These are phyloP conservation scores for Sporothrix pseudoabietina DNA, from an alignment of 2,329 filamentous ascomycete genomes.

Conservation along the genomic window DNA sequence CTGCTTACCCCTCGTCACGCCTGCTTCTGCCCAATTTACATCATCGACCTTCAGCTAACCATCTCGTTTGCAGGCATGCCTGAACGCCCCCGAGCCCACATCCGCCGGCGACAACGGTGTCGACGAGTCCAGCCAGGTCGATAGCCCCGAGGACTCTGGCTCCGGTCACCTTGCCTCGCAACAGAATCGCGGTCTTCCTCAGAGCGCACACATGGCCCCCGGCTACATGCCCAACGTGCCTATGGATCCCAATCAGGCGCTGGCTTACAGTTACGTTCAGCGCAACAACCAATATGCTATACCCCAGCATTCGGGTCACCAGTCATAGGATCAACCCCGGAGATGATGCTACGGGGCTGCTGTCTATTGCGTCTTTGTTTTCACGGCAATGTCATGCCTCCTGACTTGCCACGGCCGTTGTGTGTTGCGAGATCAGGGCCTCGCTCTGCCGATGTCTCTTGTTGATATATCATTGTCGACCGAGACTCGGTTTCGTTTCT, in stretches of 20 bases:
- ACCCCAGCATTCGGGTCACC: slow-evolving; percentile 80
- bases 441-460: not conserved
- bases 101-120: slow-evolving; percentile 80
- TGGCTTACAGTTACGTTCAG: slow-evolving; percentile 83
- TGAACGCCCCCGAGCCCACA: slow-evolving; percentile 91
- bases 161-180: slow-evolving; percentile 74
- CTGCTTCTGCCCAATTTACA: not conserved
- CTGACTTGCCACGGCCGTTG: not conserved
- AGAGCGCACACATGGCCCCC: slow-evolving; percentile 63
- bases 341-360: not conserved
- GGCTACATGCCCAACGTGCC: slow-evolving; percentile 66
- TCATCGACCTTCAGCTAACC: slow-evolving; percentile 40
- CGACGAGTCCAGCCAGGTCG: slow-evolving; percentile 73
- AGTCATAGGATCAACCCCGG: slow-evolving; percentile 55
- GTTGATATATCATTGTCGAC: not conserved
- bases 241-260: slow-evolving; percentile 74
- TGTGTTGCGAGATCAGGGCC: not conserved
- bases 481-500: not conserved
- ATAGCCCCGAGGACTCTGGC: slow-evolving; percentile 87
- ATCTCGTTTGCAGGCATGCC: slow-evolving; percentile 68
- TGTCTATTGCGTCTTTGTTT: not conserved
- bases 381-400: not conserved
- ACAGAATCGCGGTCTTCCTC: slow-evolving; percentile 64
- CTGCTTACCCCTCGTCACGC: not conserved
- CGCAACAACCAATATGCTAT: slow-evolving; percentile 74